phyloP scores from a whole-genome alignment of 2,329 filamentous ascomycete species.

The Elsinoe necatrix region DNA sequence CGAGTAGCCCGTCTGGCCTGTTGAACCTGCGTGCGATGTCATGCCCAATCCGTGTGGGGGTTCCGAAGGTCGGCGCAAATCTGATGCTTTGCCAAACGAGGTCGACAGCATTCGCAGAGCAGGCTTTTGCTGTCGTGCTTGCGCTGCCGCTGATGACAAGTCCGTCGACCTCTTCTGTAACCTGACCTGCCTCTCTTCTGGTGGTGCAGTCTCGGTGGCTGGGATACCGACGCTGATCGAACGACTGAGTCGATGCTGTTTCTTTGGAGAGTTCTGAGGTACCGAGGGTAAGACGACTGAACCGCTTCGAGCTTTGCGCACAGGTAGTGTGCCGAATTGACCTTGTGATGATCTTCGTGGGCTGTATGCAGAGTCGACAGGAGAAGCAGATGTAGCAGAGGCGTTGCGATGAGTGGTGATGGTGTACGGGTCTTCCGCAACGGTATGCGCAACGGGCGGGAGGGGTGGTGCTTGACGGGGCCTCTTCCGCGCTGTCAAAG shows the following conservation, averaged over 20 bases:
- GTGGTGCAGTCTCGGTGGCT: slow-evolving; percentile 15
- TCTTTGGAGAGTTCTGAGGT: slow-evolving; percentile 16
- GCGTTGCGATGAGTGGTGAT: slow-evolving; percentile 13
- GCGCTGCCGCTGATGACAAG: not conserved
- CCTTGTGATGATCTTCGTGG: slow-evolving; percentile 7
- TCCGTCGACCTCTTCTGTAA: slow-evolving; percentile 10
- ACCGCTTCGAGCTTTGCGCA: slow-evolving; percentile 9
- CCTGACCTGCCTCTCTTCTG: not conserved
- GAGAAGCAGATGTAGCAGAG: slow-evolving; percentile 10
- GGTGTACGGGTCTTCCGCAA: slow-evolving; percentile 15
- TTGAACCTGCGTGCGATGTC: not conserved
- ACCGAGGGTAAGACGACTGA: slow-evolving; percentile 8
- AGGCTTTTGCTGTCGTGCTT: slow-evolving; percentile 1
- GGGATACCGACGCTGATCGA: slow-evolving; percentile 19
- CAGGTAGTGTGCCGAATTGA: slow-evolving; percentile 11
- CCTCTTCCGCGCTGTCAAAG: slow-evolving; percentile 5
- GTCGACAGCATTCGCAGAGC: slow-evolving; percentile 13
- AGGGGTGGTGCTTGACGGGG: slow-evolving; percentile 5
- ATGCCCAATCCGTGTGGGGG: slow-evolving; percentile 6
- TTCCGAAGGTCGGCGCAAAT: not conserved
- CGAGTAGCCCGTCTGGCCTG: slow-evolving; percentile 33
- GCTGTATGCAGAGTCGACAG: slow-evolving; percentile 15
- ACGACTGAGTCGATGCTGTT: slow-evolving; percentile 18
- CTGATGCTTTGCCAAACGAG: slow-evolving; percentile 13
- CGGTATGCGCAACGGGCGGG: slow-evolving; percentile 14